Evolutionary conservation across 345 rosid genomes (phyloP), one percentile per base, ranked within the genome.

Genomic region (Populus alba): DNA sequence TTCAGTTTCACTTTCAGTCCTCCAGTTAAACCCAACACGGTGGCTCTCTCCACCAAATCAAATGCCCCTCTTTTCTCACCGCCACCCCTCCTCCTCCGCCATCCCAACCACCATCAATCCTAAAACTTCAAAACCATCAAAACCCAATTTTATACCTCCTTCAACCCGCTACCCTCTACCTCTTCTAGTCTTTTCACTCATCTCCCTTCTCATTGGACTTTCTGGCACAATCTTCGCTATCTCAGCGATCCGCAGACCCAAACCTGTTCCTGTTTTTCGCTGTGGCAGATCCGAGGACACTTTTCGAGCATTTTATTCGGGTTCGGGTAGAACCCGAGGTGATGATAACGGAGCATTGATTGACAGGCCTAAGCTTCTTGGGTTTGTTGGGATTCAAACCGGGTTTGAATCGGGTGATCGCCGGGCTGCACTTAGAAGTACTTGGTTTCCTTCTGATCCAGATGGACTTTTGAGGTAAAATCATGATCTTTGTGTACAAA

Each of bases 371-470:
- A 91, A 90, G 88, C 83, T 89, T 74, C 84, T 93, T 47, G 98
- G 97, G 20, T 86, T 93, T 20, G 94, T 93, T 12, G 98, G 98
- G 82, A 90, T 90, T 75, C 93, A 89, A 72, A 93, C 97, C 51
- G 89, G 93, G 38, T 93, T 90, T 70, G 88, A 85, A 1, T 91
- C 92, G 0, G 77, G 16, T 59, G 85, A 84, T 81, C 94, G 93
- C 43, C 85, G 97, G 23, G 80, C 81, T 13, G 79, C 95, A 59
- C 79, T 91, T 66, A 81, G 98, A 76, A 81, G 78, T 38, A 91
- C 94, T 45, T 93, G 97, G 97, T 88, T 93, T 74, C 92, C 98
- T 74, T 87, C 93, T 61, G 92, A 87, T 51, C 93, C 93, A 13
- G 93, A 89, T 70, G 85, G 90, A 29, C 91, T 93, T 81, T 79